Conservation (phyloP, 1,284 basidiomycete genomes). For the Amylostereum areolatum region DNA sequence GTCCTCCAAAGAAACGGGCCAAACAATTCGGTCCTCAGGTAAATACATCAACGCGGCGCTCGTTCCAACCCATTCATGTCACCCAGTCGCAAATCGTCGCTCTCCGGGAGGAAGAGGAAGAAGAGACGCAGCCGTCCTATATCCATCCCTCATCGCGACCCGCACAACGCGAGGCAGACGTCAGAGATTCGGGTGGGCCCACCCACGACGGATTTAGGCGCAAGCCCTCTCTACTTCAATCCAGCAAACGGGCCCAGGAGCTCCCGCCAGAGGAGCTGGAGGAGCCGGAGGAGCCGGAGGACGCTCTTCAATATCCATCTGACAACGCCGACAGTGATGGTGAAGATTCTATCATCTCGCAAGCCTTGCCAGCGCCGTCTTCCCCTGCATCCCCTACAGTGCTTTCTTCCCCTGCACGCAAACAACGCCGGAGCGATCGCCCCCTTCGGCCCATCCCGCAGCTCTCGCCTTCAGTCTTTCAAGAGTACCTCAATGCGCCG, state of each 20-base stretch:
- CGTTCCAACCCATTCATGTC: background rate
- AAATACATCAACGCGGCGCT: background rate
- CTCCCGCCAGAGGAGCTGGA: too few species aligned
- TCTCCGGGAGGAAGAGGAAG: slow-evolving; percentile 3
- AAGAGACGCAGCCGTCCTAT: background rate
- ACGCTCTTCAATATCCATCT: background rate
- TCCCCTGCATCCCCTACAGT: background rate
- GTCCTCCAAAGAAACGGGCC: background rate
- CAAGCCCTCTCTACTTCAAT: too few species aligned
- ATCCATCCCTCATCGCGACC: too few species aligned
- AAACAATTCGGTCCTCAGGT: background rate
- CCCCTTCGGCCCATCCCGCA: slow-evolving; percentile 3
- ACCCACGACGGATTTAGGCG: too few species aligned
- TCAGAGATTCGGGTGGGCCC: too few species aligned
- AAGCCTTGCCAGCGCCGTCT: background rate
- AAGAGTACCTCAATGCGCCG: too few species aligned
- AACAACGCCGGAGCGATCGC: background rate
- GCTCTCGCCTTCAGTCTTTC: slow-evolving; percentile 4
- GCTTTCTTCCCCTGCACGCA: background rate
- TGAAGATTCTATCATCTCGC: background rate
- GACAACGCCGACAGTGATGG: background rate
- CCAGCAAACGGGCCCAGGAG: too few species aligned
- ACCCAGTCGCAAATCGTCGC: slow-evolving; percentile 1
- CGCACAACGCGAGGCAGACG: too few species aligned
- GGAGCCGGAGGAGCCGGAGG: too few species aligned